phyloP scores from a whole-genome alignment of 164 flowering plant species.

The Tetracentron sinense region DNA sequence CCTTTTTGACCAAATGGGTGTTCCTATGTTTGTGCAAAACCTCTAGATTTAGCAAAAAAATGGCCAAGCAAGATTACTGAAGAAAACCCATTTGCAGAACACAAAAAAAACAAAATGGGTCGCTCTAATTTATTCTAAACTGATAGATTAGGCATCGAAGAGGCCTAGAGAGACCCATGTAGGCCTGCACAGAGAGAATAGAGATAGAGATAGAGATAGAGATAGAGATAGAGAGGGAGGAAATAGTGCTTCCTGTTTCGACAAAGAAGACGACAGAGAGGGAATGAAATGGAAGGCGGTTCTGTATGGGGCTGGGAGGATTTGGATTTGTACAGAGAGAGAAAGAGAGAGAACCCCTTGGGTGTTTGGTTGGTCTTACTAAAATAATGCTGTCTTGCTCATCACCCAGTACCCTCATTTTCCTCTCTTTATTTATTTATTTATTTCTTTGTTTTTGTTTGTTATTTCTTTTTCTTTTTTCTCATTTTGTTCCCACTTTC shows the following conservation, averaged over 20 bases:
- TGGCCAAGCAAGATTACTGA: neutral
- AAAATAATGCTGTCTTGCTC: constrained; percentile 29
- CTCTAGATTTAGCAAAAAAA: constrained; percentile 8
- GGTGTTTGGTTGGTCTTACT: constrained; percentile 4
- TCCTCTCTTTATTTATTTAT: neutral
- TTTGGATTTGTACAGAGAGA: neutral
- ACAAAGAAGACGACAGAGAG: constrained; percentile 24
- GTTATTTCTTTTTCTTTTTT: neutral
- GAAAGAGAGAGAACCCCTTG: neutral
- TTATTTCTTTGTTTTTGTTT: neutral
- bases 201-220: constrained; percentile 2
- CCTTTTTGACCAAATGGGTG: constrained; percentile 7
- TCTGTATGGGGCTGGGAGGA: neutral
- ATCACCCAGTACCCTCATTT: no score
- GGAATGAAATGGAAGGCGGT: constrained; percentile 25
- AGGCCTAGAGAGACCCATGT: constrained; percentile 3
- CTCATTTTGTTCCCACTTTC: neutral
- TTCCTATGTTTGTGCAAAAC: neutral
- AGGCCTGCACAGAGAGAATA: no score
- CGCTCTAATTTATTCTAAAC: neutral
- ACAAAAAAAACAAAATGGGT: constrained; percentile 6
- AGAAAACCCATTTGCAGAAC: neutral
- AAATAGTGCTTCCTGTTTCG: constrained; percentile 3
- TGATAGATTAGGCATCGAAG: neutral
- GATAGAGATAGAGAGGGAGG: constrained; percentile 13